Base-by-base conservation (phyloP, 2,329 filamentous ascomycete genomes). In the Hymenoscyphus fraxineus region DNA sequence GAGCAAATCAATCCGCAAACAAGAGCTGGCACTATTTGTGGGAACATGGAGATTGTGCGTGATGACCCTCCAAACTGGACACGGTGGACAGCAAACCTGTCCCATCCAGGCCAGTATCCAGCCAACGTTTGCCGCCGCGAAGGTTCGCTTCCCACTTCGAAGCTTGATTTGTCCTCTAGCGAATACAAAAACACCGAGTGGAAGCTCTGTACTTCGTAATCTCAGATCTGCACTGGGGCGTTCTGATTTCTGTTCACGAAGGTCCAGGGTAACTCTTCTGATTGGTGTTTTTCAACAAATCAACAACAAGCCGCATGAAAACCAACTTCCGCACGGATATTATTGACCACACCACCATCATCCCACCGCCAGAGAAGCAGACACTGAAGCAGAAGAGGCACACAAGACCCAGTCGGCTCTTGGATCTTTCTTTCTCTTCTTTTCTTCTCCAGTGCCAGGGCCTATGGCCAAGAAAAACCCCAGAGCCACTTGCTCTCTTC, bases 261-360 rank as follows among this genome's bases (percentile, higher is more conserved):
- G 47, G 13, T 54, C 19, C 47, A 54, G 19, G 47, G 13, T 27
- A 7, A 13, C 47, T n/a, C 15, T 54, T 27, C 19, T 54, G 47
- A 54, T 54, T 54, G 47, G 19, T 27, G 47, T 12, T 13, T 27
- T 27, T 3, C 47, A 54, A 15, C 47, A 15, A 54, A 27, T 54
- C 19, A 54, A 27, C 47, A 54, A 54, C 9, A 54, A 13, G 47
- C 47, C 19, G 47, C 47, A 54, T 54, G 47, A 54, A 54, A 54
- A 4, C 19, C 47, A 54, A 54, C 47, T 54, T 54, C 47, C 47
- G 47, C 47, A 54, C 47, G 47, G 47, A 54, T 54, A 54, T 27
- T 54, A 54, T 27, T 54, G 47, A 54, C 47, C 47, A 54, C 47
- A 54, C 47, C 47, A 54, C 47, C 47, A 27, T 54, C 12, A 35